Conservation (phyloP, 108 stramenopile species). For the Conticribra weissflogii region DNA sequence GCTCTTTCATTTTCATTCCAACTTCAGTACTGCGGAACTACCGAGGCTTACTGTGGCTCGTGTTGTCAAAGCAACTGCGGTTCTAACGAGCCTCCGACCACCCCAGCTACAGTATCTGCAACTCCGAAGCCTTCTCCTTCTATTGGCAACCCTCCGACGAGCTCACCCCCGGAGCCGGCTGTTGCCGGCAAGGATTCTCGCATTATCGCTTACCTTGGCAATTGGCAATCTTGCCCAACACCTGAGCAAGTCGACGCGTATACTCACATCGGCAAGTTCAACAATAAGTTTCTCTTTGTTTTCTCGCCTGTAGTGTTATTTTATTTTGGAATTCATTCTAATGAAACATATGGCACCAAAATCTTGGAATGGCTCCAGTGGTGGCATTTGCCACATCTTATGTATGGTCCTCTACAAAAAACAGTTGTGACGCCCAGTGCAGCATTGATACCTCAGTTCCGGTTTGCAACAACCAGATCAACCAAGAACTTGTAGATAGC, state of each 20-base stretch:
- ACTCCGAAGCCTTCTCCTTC: conserved; percentile 30
- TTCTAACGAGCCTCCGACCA: conserved; percentile 9
- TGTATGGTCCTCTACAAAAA: conserved; percentile 45
- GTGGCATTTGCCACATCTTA: conserved; percentile 64
- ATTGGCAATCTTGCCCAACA: conserved; percentile 67
- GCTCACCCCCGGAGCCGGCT: no score
- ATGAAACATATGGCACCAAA: not conserved
- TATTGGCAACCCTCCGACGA: conserved; percentile 11
- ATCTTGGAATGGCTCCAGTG: not conserved
- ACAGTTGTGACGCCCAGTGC: conserved; percentile 46
- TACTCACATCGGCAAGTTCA: conserved; percentile 44
- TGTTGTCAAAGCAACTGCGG: conserved; percentile 40
- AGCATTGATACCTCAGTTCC: conserved; percentile 34
- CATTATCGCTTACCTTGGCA: conserved; percentile 66
- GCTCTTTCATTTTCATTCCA: not conserved
- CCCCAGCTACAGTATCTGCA: no score
- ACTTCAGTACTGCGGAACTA: conserved; percentile 40
- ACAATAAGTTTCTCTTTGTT: not conserved
- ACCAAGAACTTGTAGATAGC: conserved; percentile 19
- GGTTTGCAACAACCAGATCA: conserved; percentile 27
- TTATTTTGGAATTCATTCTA: no score
- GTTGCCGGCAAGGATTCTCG: conserved; percentile 39
- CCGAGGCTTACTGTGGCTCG: conserved; percentile 31
- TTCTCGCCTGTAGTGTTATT: no score
- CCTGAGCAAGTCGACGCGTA: conserved; percentile 51